Conservation (phyloP, 805 yeast species). For the Vanderwaltozyma polyspora region DNA sequence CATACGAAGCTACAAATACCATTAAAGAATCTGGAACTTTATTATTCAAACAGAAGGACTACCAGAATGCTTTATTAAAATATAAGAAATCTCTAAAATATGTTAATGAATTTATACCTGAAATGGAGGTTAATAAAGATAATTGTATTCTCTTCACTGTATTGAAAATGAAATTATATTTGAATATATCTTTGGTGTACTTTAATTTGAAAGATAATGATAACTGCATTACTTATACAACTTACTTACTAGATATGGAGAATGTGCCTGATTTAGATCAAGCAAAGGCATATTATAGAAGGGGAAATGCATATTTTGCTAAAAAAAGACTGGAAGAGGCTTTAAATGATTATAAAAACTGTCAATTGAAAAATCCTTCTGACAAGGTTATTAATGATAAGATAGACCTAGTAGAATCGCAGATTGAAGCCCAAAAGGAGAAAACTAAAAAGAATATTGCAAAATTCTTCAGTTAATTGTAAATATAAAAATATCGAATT, state of each 20-base stretch:
- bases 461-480: slow-evolving; percentile 57
- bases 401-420: slow-evolving; percentile 30
- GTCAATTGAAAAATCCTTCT: slow-evolving; percentile 33
- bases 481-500: no score
- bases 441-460: slow-evolving; percentile 46
- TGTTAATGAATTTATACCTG: slow-evolving; percentile 63
- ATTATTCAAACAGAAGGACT: slow-evolving; percentile 43
- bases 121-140: slow-evolving; percentile 46
- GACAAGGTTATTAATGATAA: slow-evolving; percentile 42
- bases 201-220: slow-evolving; percentile 39
- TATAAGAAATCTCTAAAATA: slow-evolving; percentile 58
- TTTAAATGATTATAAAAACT: slow-evolving; percentile 33
- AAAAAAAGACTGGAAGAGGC: slow-evolving; percentile 42
- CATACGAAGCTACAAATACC: slow-evolving; percentile 37
- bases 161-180: slow-evolving; percentile 31
- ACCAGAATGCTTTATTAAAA: slow-evolving; percentile 45
- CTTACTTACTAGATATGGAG: slow-evolving; percentile 44
- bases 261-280: slow-evolving; percentile 29
- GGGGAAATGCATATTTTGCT: slow-evolving; percentile 36
- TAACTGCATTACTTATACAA: slow-evolving; percentile 43
- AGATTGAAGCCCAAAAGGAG: slow-evolving; percentile 34
- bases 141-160: slow-evolving; percentile 38
- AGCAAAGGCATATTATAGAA: slow-evolving; percentile 51
- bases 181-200: slow-evolving; percentile 47
- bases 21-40: slow-evolving; percentile 61